Evolutionary conservation across 2,329 filamentous ascomycete genomes (phyloP).

Genomic region (Zopfia rhizophila): DNA sequence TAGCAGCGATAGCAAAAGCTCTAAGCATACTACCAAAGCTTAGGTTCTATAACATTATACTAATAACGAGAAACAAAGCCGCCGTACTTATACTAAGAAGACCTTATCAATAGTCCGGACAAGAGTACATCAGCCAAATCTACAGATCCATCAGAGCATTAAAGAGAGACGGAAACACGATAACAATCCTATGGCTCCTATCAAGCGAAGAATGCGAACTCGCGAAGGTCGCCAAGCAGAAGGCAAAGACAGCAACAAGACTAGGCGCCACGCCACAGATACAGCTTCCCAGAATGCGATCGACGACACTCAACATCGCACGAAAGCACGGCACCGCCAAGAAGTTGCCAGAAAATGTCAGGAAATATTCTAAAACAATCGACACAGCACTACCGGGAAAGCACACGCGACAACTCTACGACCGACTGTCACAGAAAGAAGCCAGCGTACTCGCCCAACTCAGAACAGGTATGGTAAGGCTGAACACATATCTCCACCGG

Average conservation of each 20-base stretch:
- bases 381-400: conserved; percentile 20
- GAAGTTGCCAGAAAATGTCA: conserved; percentile 17
- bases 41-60: conserved; percentile 16
- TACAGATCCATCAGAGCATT: conserved; percentile 15
- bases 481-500: conserved; percentile 18
- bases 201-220: conserved; percentile 22
- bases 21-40: conserved; percentile 17
- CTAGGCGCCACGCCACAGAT: conserved; percentile 10
- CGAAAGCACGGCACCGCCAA: conserved; percentile 18
- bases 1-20: conserved; percentile 14
- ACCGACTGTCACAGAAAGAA: conserved; percentile 16
- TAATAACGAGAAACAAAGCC: conserved; percentile 20
- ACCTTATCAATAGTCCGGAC: conserved; percentile 17
- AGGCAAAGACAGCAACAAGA: conserved; percentile 17
- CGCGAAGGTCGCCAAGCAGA: conserved; percentile 15
- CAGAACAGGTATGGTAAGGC: conserved; percentile 19
- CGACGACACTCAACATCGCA: conserved; percentile 16
- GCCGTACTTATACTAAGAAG: conserved; percentile 20
- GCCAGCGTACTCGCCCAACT: conserved; percentile 18
- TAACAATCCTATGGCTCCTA: conserved; percentile 20
- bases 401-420: conserved; percentile 17
- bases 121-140: conserved; percentile 16
- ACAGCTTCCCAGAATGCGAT: conserved; percentile 18
- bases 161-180: conserved; percentile 16
- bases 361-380: conserved; percentile 16